Base-by-base conservation (phyloP, 352 stramenopile species). In the Phytophthora fragariae region DNA sequence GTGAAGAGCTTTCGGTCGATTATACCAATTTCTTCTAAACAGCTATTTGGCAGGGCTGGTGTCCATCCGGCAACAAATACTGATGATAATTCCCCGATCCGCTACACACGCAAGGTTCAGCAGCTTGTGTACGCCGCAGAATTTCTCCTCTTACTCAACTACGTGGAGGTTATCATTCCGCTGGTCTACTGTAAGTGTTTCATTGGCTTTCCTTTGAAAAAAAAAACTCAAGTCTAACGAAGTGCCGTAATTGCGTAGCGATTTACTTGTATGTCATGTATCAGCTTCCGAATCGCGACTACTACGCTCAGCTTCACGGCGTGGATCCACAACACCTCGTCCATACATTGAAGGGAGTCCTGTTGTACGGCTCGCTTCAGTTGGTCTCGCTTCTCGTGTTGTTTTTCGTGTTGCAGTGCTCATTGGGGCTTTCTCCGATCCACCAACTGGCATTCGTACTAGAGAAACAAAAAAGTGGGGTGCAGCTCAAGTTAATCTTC, bases 141-240 rank as follows among this genome's bases (percentile, higher is more conserved):
- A 24, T 52, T 52, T 19, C 44, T 52, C n/a, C 44, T 52, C 17
- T 24, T 52, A 17, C 44, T 52, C 44, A 52, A 52, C n/a, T 52
- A 52, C n/a, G 44, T 52, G 15, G 44, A 52, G 44, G 44, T 52
- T 19, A 52, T 52, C n/a, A 52, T 52, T 7, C 44, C 44, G 5
- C 44, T 52, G 2, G 17, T 52, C 44, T 52, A 52, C 44, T 52
- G 44, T 52, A 21, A 52, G 44, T 52, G 44, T 2, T 52, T 15
- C 17, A 52, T 52, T 52, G 11, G 6, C 9, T 52, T 46, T n/a
- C 17, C n/a, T 9, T 46, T 8, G 39, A 27, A 27, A n/a, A n/a
- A 46, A 46, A 15, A 1, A 11, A 50, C 2, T 10, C 10, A 0
- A 50, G 6, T 7, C 44, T 50, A 24, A 50, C 44, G 9, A 50